Percentiles rank a stretch among this genome's conserved stretches.
Conservation (phyloP, 441 rosid genomes). For the Populus trichocarpa region DNA sequence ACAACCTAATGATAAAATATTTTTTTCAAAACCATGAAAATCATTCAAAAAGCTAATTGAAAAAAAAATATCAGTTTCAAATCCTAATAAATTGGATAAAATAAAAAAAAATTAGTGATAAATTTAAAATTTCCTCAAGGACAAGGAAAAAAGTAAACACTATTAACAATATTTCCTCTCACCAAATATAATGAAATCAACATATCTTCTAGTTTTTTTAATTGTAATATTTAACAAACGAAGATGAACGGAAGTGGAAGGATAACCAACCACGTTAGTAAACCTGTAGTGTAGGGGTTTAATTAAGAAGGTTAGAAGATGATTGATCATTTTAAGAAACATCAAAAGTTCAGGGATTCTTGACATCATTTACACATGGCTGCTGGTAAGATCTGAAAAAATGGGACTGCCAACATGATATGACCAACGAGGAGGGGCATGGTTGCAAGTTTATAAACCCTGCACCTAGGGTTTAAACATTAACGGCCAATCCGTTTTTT, state of each 20-base stretch:
- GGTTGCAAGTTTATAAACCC: background rate
- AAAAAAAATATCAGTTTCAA: no score
- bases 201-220: no score
- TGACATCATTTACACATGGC: background rate
- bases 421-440: background rate
- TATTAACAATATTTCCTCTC: no score
- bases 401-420: background rate
- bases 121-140: no score
- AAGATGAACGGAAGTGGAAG: background rate
- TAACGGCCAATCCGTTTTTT: background rate
- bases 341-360: background rate
- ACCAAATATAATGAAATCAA: no score
- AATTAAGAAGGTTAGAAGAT: no score
- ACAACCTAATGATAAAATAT: no score
- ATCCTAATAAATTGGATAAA: no score
- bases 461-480: constrained; percentile 4
- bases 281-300: background rate
- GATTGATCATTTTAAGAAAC: background rate
- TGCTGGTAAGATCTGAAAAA: background rate
- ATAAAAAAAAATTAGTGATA: no score
- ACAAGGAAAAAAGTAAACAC: no score
- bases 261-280: background rate
- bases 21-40: no score
- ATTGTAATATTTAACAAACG: background rate
- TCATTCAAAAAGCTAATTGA: no score